Evolutionary conservation across 352 stramenopile genomes (phyloP).

Genomic region (Aphanomyces euteiches): DNA sequence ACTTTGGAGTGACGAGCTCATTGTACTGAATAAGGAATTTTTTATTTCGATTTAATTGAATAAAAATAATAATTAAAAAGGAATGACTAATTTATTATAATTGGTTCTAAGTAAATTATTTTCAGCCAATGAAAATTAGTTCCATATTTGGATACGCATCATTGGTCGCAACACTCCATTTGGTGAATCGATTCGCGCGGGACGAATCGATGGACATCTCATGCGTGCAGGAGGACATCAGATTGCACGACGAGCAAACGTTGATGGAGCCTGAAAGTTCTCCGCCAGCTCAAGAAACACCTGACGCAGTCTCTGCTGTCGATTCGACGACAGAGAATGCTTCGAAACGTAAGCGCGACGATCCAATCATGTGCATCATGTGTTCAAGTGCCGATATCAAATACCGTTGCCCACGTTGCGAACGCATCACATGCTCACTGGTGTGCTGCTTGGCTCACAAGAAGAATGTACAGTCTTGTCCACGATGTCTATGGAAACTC

Average conservation of each 20-base stretch:
- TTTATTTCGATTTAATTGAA: not conserved
- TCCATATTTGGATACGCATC: constrained; percentile 8
- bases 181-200: not conserved
- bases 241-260: not conserved
- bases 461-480: constrained; percentile 46
- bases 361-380: constrained; percentile 38
- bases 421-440: constrained; percentile 79
- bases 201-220: too few relatives aligned
- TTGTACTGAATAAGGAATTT: too few relatives aligned
- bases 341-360: constrained; percentile 15
- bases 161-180: constrained; percentile 11
- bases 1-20: too few relatives aligned
- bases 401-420: constrained; percentile 80
- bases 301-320: not conserved
- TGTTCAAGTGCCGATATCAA: constrained; percentile 61
- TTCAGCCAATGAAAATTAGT: not conserved
- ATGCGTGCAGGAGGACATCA: too few relatives aligned
- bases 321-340: not conserved
- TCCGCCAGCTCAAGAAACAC: not conserved
- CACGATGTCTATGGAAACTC: not conserved
- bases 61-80: not conserved
- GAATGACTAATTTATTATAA: not conserved
- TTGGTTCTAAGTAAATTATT: not conserved
- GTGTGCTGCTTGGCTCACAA: constrained; percentile 77
- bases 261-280: not conserved